Evolutionary conservation across 225 moss, liverwort and hornwort species (phyloP).

Genomic region (Straminergon stramineum): DNA sequence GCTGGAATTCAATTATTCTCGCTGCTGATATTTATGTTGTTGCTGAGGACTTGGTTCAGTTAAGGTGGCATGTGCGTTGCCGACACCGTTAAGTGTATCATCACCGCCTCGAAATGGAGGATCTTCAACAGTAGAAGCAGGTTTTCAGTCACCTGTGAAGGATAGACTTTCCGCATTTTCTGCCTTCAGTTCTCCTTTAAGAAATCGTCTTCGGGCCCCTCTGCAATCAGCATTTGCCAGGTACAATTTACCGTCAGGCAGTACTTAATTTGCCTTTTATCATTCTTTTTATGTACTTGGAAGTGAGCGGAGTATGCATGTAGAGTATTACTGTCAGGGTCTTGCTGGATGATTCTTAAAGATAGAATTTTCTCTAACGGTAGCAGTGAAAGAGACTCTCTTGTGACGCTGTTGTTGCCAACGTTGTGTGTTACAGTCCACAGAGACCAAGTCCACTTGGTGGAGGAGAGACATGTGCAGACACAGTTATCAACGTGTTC

Average conservation of each 20-base stretch:
- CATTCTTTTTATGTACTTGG: not conserved
- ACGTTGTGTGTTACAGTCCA: slow-evolving; percentile 47
- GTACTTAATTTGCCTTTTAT: not conserved
- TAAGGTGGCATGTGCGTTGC: slow-evolving; percentile 28
- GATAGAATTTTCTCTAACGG: not conserved
- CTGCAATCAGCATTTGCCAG: slow-evolving; percentile 96
- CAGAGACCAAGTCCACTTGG: slow-evolving; percentile 94
- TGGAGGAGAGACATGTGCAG: slow-evolving; percentile 97
- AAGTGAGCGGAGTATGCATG: not conserved
- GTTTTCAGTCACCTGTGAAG: slow-evolving; percentile 65
- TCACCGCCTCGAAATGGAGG: slow-evolving; percentile 45
- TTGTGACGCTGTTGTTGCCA: not conserved
- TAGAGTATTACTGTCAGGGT: not conserved
- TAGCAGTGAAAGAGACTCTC: not conserved
- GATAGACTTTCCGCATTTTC: slow-evolving; percentile 87
- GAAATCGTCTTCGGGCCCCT: slow-evolving; percentile 62
- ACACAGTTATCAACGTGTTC: slow-evolving; percentile 83
- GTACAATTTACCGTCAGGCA: slow-evolving; percentile 5
- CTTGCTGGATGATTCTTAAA: not conserved
- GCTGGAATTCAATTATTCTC: not conserved
- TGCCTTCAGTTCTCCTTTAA: slow-evolving; percentile 73
- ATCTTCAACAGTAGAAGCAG: slow-evolving; percentile 38
- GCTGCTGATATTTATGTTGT: not conserved
- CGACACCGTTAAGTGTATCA: slow-evolving; percentile 19
- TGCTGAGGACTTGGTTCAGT: slow-evolving; percentile 18